A percentile compares a stretch with the other conserved stretches of the same genome.
phyloP scores from a whole-genome alignment of 2,329 filamentous ascomycete genomes.

The Trichoderma afroharzianum region DNA sequence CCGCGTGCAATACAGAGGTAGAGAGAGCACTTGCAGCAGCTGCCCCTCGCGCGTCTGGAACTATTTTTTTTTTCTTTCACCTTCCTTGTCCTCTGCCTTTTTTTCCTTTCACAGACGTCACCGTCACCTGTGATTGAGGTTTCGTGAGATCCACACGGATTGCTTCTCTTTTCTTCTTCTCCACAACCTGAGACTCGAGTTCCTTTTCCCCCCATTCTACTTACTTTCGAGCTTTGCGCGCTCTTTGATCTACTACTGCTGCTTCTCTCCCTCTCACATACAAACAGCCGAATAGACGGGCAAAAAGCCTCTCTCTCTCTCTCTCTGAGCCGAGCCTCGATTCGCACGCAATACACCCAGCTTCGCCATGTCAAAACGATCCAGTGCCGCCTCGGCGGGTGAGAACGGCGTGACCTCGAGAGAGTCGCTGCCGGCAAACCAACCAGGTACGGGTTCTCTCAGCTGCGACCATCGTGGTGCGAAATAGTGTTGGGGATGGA shows the following conservation, averaged over 20 bases:
- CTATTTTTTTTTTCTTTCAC: neutral
- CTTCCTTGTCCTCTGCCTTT: neutral
- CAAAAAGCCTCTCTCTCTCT: neutral
- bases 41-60: neutral
- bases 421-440: constrained; percentile 27
- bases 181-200: neutral
- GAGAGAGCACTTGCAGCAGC: neutral
- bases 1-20: too few relatives aligned
- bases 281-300: neutral
- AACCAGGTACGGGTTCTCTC: constrained; percentile 31
- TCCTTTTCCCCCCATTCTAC: neutral
- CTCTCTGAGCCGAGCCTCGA: too few relatives aligned
- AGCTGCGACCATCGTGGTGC: neutral
- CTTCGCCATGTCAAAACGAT: constrained; percentile 60
- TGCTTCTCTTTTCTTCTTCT: neutral
- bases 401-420: constrained; percentile 29
- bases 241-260: neutral
- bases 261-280: neutral
- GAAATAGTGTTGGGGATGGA: neutral
- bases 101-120: neutral
- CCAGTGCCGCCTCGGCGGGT: constrained; percentile 35
- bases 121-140: neutral
- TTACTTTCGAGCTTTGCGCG: neutral
- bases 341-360: neutral
- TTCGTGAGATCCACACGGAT: neutral